Conservation (phyloP, 2,329 filamentous ascomycete genomes). For the Epichloe aotearoae region DNA sequence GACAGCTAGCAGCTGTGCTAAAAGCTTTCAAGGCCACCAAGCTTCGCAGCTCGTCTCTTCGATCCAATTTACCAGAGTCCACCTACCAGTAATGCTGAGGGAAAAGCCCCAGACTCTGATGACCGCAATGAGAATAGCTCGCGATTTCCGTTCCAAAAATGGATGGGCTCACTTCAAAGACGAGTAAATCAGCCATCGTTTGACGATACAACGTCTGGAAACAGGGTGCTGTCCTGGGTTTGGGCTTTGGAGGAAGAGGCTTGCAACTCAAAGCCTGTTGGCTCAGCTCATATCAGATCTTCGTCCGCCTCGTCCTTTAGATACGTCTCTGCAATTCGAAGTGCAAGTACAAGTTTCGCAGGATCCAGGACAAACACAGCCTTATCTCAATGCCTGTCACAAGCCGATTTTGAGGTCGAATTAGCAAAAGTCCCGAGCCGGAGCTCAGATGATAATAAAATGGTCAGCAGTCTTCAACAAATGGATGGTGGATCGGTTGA, state of each 20-base stretch:
- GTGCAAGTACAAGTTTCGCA: slow-evolving; percentile 64
- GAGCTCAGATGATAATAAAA: slow-evolving; percentile 51
- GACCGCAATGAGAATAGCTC: slow-evolving; percentile 4
- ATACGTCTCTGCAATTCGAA: slow-evolving; percentile 70
- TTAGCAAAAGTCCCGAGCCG: slow-evolving; percentile 47
- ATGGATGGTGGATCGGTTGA: slow-evolving; percentile 58
- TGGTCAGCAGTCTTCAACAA: slow-evolving; percentile 37
- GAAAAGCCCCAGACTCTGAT: not conserved
- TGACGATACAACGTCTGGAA: not conserved
- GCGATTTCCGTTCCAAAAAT: slow-evolving; percentile 49
- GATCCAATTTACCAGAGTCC: not conserved
- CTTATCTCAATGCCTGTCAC: slow-evolving; percentile 40
- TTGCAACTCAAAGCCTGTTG: not conserved
- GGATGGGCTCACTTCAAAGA: slow-evolving; percentile 57
- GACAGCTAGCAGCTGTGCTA: slow-evolving; percentile 13
- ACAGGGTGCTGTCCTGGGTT: slow-evolving; percentile 4
- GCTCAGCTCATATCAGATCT: slow-evolving; percentile 5
- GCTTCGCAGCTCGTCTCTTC: not conserved
- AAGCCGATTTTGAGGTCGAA: slow-evolving; percentile 48
- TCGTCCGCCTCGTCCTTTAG: slow-evolving; percentile 63
- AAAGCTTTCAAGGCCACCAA: not conserved
- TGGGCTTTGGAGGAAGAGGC: not conserved
- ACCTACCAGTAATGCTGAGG: not conserved
- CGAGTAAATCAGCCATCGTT: slow-evolving; percentile 31
- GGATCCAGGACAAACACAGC: slow-evolving; percentile 43